Percentiles rank a stretch among this genome's conserved stretches.
Evolutionary conservation across 2,329 filamentous ascomycete species (phyloP).

Genomic region (Aspergillus luchuensis): DNA sequence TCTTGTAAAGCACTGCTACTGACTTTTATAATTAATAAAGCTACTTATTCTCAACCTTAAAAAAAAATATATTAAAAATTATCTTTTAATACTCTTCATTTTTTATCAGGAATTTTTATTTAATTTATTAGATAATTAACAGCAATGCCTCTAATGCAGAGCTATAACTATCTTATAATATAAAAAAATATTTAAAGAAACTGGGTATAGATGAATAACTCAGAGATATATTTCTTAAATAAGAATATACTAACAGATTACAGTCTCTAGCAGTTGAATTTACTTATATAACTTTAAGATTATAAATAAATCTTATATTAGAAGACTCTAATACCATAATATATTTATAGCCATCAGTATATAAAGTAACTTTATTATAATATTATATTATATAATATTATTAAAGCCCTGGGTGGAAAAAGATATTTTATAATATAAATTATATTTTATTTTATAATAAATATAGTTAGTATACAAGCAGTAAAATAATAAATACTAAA

Average conservation of each 20-base stretch:
- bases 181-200: background rate
- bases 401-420: too few species aligned
- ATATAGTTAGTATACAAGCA: too few species aligned
- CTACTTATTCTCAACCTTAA: background rate
- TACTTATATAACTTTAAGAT: background rate
- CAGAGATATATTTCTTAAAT: background rate
- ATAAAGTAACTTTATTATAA: too few species aligned
- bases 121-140: background rate
- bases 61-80: background rate
- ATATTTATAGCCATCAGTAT: too few species aligned
- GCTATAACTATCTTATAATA: background rate
- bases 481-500: too few species aligned
- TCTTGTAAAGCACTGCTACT: background rate
- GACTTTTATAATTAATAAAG: background rate
- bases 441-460: rapidly evolving
- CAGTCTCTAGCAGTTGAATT: background rate
- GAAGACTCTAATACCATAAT: too few species aligned
- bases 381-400: too few species aligned
- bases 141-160: background rate
- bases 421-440: too few species aligned
- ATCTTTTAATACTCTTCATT: background rate
- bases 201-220: background rate
- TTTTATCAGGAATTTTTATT: background rate
- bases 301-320: background rate
- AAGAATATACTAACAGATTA: background rate